These are phyloP conservation scores for Aurinia saxatilis DNA, from an alignment of 345 rosid species.

Conservation along the genomic window DNA sequence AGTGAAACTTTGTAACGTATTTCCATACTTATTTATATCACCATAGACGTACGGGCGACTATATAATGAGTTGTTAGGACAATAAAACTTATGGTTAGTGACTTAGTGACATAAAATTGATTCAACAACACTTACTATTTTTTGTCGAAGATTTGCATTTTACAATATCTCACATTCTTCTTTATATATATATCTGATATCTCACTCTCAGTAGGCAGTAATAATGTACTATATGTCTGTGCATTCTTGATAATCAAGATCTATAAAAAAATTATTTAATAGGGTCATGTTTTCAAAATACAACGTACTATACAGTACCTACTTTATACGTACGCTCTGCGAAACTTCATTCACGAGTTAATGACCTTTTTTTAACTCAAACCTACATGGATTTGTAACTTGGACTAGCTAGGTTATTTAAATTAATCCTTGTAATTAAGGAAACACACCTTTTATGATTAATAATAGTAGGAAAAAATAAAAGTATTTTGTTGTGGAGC, in stretches of 20 bases:
- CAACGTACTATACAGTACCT: neutral
- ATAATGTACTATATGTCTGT: too few species aligned
- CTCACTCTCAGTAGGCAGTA: too few species aligned
- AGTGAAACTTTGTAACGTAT: too few species aligned
- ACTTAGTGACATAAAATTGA: too few species aligned
- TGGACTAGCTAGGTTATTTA: neutral
- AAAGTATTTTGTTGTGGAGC: neutral
- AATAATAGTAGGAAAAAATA: neutral
- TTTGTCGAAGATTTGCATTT: neutral
- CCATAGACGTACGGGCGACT: too few species aligned
- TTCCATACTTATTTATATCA: too few species aligned
- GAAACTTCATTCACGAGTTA: constrained; percentile 5
- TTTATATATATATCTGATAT: too few species aligned
- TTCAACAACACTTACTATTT: too few species aligned
- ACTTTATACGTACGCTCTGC: neutral
- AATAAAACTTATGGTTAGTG: too few species aligned
- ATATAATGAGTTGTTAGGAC: too few species aligned
- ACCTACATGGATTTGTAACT: neutral
- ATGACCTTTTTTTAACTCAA: neutral
- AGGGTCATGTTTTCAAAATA: neutral
- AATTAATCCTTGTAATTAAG: neutral
- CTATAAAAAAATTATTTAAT: neutral
- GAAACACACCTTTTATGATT: neutral
- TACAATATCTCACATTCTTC: neutral
- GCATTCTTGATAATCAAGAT: too few species aligned